Conservation (phyloP, 768 basidiomycete species). For the Auriculariales sp. region DNA sequence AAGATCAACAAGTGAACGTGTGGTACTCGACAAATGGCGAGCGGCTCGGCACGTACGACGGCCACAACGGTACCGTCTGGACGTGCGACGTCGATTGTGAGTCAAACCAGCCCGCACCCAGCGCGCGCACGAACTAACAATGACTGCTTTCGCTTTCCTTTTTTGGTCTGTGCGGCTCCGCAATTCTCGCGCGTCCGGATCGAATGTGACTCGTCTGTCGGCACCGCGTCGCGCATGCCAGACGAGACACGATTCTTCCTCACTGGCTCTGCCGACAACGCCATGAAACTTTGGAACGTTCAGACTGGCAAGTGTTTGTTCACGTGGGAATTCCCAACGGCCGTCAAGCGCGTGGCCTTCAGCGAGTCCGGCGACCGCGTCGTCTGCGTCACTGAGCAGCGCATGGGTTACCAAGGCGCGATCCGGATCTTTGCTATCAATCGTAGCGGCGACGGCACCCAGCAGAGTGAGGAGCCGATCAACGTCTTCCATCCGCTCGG, state of each 20-base stretch:
- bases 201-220: too few species aligned
- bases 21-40: constrained; percentile 98
- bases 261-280: constrained; percentile 90
- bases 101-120: constrained; percentile 18
- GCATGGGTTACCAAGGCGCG: constrained; percentile 84
- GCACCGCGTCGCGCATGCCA: too few species aligned
- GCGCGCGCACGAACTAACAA: not conserved
- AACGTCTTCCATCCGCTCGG: constrained; percentile 79
- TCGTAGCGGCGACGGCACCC: constrained; percentile 61
- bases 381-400: constrained; percentile 92
- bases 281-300: constrained; percentile 81
- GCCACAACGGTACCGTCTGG: constrained; percentile 95
- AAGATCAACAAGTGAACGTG: constrained; percentile 89
- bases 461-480: constrained; percentile 61
- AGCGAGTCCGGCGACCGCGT: constrained; percentile 71
- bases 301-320: constrained; percentile 82
- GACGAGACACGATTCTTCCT: constrained; percentile 78
- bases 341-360: constrained; percentile 91
- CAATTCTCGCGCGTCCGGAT: too few species aligned
- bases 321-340: constrained; percentile 96
- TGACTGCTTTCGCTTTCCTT: not conserved
- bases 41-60: constrained; percentile 89
- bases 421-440: constrained; percentile 85
- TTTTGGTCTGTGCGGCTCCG: too few species aligned
- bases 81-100: constrained; percentile 90